Percentiles rank a stretch among this genome's conserved stretches.
Evolutionary conservation across 768 basidiomycete species (phyloP).

Genomic region (Inosperma sp.): DNA sequence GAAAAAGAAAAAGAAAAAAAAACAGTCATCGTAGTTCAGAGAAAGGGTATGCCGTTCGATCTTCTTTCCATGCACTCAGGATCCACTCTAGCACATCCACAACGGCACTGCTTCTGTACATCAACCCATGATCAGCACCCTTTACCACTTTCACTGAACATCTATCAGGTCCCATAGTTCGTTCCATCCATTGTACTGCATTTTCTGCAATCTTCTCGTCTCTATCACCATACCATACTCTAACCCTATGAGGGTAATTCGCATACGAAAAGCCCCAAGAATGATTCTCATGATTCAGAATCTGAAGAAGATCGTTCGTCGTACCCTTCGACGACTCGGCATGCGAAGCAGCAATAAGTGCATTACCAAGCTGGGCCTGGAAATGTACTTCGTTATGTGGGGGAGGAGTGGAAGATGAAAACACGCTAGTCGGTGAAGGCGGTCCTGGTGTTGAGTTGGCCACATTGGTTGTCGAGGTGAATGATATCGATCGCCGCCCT

Average conservation of each 20-base stretch:
- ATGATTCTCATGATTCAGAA: conserved; percentile 84
- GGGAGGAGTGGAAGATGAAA: conserved; percentile 22
- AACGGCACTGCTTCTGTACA: conserved; percentile 87
- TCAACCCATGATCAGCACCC: conserved; percentile 88
- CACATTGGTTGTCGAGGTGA: conserved; percentile 45
- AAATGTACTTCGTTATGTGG: conserved; percentile 34
- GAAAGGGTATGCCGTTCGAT: conserved; percentile 15
- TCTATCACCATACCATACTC: conserved; percentile 89
- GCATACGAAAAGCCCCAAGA: conserved; percentile 90
- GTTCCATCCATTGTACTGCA: conserved; percentile 91
- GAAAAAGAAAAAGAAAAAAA: conserved; percentile 2
- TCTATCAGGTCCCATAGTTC: conserved; percentile 65
- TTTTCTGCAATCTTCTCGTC: conserved; percentile 94
- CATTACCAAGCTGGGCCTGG: conserved; percentile 79
- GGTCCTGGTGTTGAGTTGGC: conserved; percentile 45
- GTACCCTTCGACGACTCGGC: conserved; percentile 91
- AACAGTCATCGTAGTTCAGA: conserved; percentile 16
- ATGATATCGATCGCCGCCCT: conserved; percentile 73
- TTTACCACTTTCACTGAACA: conserved; percentile 80
- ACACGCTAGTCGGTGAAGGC: conserved; percentile 44
- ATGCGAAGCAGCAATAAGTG: conserved; percentile 90
- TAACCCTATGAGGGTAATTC: conserved; percentile 69
- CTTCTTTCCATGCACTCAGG: conserved; percentile 25
- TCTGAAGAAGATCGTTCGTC: conserved; percentile 85
- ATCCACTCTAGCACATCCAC: conserved; percentile 78